phyloP scores from a whole-genome alignment of 257 asterid species.

The Petunia secreta region DNA sequence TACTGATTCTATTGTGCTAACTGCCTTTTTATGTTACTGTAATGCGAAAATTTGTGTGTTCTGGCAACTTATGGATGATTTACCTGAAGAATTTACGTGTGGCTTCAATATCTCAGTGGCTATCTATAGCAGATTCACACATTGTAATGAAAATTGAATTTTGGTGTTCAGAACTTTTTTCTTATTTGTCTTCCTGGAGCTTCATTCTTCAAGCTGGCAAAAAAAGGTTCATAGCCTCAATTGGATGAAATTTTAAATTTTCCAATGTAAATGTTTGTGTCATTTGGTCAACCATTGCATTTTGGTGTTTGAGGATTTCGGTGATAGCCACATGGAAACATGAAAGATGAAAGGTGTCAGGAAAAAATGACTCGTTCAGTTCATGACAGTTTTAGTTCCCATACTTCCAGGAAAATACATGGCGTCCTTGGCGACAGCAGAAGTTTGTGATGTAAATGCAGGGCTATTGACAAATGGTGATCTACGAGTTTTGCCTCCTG shows the following conservation, averaged over 20 bases:
- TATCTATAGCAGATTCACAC: background rate
- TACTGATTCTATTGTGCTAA: background rate
- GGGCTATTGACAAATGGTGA: slow-evolving; percentile 63
- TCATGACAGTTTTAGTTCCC: background rate
- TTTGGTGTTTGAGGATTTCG: too few species aligned
- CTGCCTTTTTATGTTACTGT: background rate
- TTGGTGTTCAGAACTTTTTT: background rate
- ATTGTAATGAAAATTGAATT: slow-evolving; percentile 3
- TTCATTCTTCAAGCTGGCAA: background rate
- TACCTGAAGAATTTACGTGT: background rate
- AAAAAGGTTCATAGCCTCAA: too few species aligned
- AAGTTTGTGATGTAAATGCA: slow-evolving; percentile 73
- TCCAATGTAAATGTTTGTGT: too few species aligned
- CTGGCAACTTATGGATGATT: background rate
- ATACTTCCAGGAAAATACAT: slow-evolving; percentile 39
- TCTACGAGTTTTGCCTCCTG: slow-evolving; percentile 71
- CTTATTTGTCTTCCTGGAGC: background rate
- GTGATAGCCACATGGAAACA: too few species aligned
- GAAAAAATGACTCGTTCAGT: background rate
- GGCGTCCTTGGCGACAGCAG: slow-evolving; percentile 84
- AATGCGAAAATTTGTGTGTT: background rate
- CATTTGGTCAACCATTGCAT: too few species aligned
- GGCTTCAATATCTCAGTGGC: background rate
- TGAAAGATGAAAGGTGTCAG: background rate
- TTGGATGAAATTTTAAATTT: too few species aligned